phyloP scores from a whole-genome alignment of 768 basidiomycete species.

The Suillus subaureus region DNA sequence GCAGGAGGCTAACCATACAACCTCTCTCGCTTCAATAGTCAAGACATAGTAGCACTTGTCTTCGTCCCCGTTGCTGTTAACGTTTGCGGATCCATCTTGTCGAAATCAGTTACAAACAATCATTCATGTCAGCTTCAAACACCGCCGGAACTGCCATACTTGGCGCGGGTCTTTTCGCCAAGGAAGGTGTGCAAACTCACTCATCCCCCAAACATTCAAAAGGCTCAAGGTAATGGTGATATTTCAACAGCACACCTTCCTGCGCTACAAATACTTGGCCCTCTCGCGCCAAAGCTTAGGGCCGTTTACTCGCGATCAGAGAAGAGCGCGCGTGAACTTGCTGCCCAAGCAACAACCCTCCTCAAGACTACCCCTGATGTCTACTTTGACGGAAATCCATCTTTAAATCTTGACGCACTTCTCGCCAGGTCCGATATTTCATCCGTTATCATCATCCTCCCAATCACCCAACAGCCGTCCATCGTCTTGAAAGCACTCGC shows the following conservation, averaged over 20 bases:
- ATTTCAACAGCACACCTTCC: conserved; percentile 71
- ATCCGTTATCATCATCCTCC: conserved; percentile 75
- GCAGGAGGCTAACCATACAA: neutral
- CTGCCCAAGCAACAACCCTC: conserved; percentile 45
- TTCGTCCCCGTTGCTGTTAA: neutral
- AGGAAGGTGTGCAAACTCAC: conserved; percentile 53
- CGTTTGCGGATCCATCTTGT: neutral
- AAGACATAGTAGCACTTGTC: neutral
- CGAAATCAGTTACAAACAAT: neutral
- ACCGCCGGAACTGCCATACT: conserved; percentile 71
- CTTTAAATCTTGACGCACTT: conserved; percentile 57
- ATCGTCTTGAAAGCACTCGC: conserved; percentile 63
- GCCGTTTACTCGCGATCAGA: conserved; percentile 84
- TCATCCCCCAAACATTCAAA: conserved; percentile 22
- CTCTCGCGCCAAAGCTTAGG: conserved; percentile 48
- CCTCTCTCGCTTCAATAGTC: neutral
- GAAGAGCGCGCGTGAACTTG: conserved; percentile 56
- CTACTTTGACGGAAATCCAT: conserved; percentile 56
- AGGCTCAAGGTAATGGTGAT: conserved; percentile 22
- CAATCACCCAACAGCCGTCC: conserved; percentile 73
- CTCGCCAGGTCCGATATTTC: conserved; percentile 68
- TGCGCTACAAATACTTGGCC: conserved; percentile 57
- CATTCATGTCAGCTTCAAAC: conserved; percentile 40
- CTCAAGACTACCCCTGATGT: conserved; percentile 45
- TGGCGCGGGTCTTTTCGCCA: conserved; percentile 80